Percentiles rank a stretch among this genome's conserved stretches.
These are phyloP conservation scores for Fraxinus albicans DNA, from an alignment of 305 asterid genomes.

Conservation along the genomic window DNA sequence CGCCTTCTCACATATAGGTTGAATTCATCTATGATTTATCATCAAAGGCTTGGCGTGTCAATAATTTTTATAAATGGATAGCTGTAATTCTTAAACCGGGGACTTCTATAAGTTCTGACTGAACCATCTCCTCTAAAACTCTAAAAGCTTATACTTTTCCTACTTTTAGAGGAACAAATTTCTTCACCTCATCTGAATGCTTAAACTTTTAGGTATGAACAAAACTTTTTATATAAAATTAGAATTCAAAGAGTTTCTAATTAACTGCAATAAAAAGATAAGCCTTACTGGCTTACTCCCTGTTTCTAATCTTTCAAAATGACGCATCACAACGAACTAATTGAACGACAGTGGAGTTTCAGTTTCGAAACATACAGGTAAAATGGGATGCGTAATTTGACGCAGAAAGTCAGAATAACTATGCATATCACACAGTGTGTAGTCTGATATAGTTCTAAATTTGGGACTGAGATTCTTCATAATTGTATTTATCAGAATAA, in stretches of 20 bases:
- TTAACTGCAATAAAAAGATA: not conserved
- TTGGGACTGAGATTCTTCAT: not conserved
- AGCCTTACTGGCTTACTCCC: not conserved
- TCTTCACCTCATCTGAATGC: not conserved
- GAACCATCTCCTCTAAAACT: not conserved
- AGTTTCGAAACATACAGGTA: not conserved
- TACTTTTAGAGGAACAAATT: not conserved
- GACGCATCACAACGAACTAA: not conserved
- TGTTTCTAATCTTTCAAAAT: not conserved
- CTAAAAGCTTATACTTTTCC: not conserved
- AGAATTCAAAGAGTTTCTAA: not conserved
- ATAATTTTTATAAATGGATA: not conserved
- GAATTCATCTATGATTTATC: not conserved
- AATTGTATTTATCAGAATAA: not conserved
- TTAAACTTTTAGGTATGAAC: not conserved
- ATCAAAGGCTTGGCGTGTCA: not conserved
- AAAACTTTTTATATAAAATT: not conserved
- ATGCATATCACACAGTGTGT: not conserved
- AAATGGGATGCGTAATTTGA: not conserved
- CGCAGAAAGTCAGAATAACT: not conserved
- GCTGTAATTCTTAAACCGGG: not conserved
- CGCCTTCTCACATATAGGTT: not conserved
- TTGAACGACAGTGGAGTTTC: not conserved
- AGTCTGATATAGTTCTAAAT: not conserved
- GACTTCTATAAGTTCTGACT: not conserved